Evolutionary conservation across 306 rosid genomes (phyloP).

Genomic region (Sesbania bispinosa): DNA sequence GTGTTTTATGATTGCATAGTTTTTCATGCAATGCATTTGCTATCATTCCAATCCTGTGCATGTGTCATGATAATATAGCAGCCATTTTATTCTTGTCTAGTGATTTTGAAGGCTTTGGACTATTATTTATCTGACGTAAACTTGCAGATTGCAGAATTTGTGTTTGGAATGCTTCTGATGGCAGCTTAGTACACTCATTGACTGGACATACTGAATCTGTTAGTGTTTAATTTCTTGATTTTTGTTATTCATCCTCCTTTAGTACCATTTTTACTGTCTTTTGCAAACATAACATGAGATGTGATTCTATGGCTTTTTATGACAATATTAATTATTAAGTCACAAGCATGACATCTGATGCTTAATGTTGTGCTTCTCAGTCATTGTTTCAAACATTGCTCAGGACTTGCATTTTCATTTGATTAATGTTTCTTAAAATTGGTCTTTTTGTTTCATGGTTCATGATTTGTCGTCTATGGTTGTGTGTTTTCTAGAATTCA

Average conservation of each 20-base stretch:
- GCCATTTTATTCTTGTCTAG: conserved; percentile 20
- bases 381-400: background rate
- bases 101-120: conserved; percentile 1
- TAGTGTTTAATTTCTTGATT: conserved; percentile 41
- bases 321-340: background rate
- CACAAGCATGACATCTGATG: conserved; percentile 8
- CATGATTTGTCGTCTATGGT: background rate
- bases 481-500: background rate
- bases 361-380: conserved; percentile 12
- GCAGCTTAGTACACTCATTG: conserved; percentile 95
- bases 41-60: background rate
- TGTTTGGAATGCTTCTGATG: conserved; percentile 99
- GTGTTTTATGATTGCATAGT: background rate
- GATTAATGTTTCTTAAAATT: background rate
- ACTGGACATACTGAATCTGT: conserved; percentile 96
- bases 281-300: background rate
- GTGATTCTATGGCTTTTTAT: conserved; percentile 1
- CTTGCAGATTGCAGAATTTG: conserved; percentile 94
- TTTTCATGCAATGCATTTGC: conserved; percentile 4
- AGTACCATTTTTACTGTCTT: background rate
- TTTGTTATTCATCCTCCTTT: conserved; percentile 9
- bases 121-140: conserved; percentile 18
- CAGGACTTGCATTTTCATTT: background rate
- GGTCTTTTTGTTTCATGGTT: background rate
- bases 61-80: background rate